Evolutionary conservation across 1,284 basidiomycete species (phyloP), one percentile per base, ranked within the genome.

Genomic region (Coniophora puteana): DNA sequence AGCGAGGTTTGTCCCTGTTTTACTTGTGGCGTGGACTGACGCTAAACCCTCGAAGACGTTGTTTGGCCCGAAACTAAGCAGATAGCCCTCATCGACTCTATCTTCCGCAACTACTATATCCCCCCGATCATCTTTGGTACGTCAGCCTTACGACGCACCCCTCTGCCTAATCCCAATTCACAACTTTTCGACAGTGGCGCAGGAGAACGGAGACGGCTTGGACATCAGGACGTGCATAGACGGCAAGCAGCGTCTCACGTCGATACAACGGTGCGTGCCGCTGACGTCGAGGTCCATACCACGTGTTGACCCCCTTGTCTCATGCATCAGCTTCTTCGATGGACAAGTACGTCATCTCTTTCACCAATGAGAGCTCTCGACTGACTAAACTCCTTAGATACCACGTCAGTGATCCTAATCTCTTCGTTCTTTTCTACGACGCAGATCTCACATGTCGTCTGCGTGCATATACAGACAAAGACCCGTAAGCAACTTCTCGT

Each of bases 221-320:
- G 82, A 86, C 50, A 67, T 59, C 0, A 76, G 74, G 45, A 78
- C 75, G 0, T 88, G 84, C 47, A 86, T 89, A 12, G 85, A 88
- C 51, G 85, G 85, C 7, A 89, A 89, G 53, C 85, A 89, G 54
- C 66, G 85, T n/a, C 52, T 88, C 44, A 88, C 86, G 0, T 84
- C 82, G 0, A 79, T 89, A 33, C 71, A 78, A 29, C 65, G 69
- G 80, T 80, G 43, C 20, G 72, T 60, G 17, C 21, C 21, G 16
- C 22, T 23, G 43, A 17, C 17, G 1, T 8, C 23, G 0, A 32
- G n/a, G 3, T 8, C 23, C 28, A n/a, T 13, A 13, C 21, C 12
- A 7, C n/a, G 5, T 31, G 6, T 36, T 40, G 26, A 44, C 55
- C 14, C 53, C 34, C 14, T 27, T 35, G 13, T 36, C 16, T 21